Percentiles rank a stretch among this genome's conserved stretches.
Conservation (phyloP, 2,329 filamentous ascomycete genomes). For the Macrophomina pseudophaseolina region DNA sequence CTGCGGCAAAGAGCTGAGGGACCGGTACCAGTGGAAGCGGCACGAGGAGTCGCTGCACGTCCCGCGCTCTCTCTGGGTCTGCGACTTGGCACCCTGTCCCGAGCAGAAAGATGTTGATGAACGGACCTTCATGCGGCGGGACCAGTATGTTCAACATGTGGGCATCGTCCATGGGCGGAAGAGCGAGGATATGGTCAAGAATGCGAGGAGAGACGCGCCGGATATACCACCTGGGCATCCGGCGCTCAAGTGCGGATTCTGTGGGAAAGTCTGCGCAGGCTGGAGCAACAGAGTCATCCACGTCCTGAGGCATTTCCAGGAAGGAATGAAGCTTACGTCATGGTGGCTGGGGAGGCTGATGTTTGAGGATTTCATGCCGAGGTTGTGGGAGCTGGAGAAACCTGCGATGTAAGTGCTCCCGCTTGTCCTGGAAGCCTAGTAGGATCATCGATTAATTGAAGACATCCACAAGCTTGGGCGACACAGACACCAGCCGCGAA, state of each 20-base stretch:
- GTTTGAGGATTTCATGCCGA: not conserved
- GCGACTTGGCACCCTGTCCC: not conserved
- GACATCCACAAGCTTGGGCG: not conserved
- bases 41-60: slow-evolving; percentile 6
- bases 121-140: not conserved
- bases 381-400: not conserved
- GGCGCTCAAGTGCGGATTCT: not conserved
- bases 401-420: not conserved
- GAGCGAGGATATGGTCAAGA: not conserved
- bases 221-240: not conserved
- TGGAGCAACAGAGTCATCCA: not conserved
- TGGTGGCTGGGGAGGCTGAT: slow-evolving; percentile 3
- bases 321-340: not conserved
- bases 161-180: not conserved
- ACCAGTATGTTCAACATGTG: not conserved
- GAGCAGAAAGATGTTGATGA: not conserved
- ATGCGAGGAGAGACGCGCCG: not conserved
- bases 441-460: not conserved
- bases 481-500: not conserved
- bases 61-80: not conserved
- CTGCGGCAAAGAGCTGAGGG: not conserved
- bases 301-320: not conserved
- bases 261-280: not conserved
- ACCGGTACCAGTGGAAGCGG: slow-evolving; percentile 15
- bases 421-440: not conserved